Base-by-base conservation (phyloP, 1,284 basidiomycete species). In the Microbotryomycetes sp. region DNA sequence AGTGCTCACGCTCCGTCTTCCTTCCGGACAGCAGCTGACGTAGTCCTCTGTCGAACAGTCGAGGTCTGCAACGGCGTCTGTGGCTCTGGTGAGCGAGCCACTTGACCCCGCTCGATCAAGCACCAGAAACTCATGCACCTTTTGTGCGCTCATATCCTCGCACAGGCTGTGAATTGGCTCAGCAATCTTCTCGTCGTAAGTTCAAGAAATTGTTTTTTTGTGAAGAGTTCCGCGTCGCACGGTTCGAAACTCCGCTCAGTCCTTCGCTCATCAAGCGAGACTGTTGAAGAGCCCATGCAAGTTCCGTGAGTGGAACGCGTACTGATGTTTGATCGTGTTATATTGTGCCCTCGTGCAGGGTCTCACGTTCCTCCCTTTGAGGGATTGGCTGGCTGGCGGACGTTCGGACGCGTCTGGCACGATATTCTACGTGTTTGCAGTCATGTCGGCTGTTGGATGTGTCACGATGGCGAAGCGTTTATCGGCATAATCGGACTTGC, bases 131-230 rank as follows among this genome's bases (percentile, higher is more conserved):
- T n/a, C n/a, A n/a, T n/a, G n/a, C n/a, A n/a, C n/a, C n/a, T n/a
- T n/a, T n/a, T n/a, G n/a, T n/a, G n/a, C n/a, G n/a, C 36, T 42
- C 19, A 42, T 42, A 19, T n/a, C 12, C 6, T 6, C 45, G 3
- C 19, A 4, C 55, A 66, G 62, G 61, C 58, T 1, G 45, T 59
- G 4, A 72, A 71, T 58, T 72, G 71, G 71, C 49, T 55, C n/a
- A 46, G 53, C 15, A 71, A 69, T 59, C 68, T 72, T 25, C 7
- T 45, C 9, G 59, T 71, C 12, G 64, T 60, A 23, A 49, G 52
- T 14, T 31, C 2, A 26, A 7, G 23, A 46, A 42, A 36, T 14
- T 30, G 2, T 29, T 14, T 16, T 2, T 45, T 52, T n/a, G 49
- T n/a, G n/a, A n/a, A n/a, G n/a, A n/a, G n/a, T n/a, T n/a, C n/a